Evolutionary conservation across 306 rosid genomes (phyloP).

Genomic region (Nissolia schottii): DNA sequence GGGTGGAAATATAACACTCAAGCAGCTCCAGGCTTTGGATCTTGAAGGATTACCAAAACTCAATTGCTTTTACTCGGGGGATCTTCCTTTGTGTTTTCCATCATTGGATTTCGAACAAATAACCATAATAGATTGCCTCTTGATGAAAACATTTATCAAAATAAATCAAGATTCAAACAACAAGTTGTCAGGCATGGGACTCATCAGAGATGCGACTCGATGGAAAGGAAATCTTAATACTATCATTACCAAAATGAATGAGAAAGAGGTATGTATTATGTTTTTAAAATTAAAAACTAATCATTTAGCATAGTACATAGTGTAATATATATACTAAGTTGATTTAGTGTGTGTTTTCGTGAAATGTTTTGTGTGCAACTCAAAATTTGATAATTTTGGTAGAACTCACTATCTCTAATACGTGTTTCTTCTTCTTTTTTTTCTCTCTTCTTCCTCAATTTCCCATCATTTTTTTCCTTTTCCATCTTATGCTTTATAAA

Average conservation of each 20-base stretch:
- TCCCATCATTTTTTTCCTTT: no score
- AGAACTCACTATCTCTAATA: no score
- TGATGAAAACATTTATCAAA: neutral
- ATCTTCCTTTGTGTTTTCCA: neutral
- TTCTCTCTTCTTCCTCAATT: no score
- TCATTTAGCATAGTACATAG: no score
- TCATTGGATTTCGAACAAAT: conserved; percentile 4
- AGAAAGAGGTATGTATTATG: neutral
- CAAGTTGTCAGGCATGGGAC: neutral
- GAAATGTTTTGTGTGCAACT: no score
- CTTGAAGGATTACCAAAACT: neutral
- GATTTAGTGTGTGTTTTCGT: no score
- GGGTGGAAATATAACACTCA: neutral
- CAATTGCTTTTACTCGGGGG: conserved; percentile 17
- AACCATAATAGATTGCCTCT: neutral
- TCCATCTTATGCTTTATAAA: no score
- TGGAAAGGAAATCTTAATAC: neutral
- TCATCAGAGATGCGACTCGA: neutral
- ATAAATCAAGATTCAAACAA: neutral
- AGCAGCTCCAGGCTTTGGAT: neutral
- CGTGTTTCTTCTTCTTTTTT: no score
- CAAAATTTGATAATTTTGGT: no score
- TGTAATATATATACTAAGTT: no score
- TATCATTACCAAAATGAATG: neutral
- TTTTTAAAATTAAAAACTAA: neutral